Percentiles rank a stretch among this genome's conserved stretches.
Evolutionary conservation across 2,329 filamentous ascomycete species (phyloP).

Genomic region (Colletotrichum zoysiae): DNA sequence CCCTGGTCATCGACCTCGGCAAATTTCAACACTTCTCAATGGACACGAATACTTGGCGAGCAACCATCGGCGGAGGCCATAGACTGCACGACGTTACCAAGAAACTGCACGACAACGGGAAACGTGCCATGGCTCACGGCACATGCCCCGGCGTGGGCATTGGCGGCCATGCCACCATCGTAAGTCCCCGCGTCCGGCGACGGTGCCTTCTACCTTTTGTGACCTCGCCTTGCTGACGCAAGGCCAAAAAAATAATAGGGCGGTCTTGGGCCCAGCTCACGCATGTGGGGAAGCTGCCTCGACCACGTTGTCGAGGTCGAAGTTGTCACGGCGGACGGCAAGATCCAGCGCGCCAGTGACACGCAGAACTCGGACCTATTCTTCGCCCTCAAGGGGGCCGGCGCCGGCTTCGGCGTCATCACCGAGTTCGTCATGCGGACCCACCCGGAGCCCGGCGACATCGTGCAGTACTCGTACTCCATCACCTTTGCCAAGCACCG

Average conservation of each 20-base stretch:
- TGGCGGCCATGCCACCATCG: conserved; percentile 70
- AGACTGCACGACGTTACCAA: conserved; percentile 65
- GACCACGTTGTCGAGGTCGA: conserved; percentile 68
- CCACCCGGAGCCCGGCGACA: conserved; percentile 65
- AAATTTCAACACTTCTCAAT: conserved; percentile 67
- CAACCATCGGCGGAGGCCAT: conserved; percentile 67
- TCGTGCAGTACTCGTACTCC: conserved; percentile 70
- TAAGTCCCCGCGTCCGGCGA: conserved; percentile 47
- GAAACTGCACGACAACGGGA: conserved; percentile 62
- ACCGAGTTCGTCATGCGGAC: conserved; percentile 70
- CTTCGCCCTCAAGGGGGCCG: conserved; percentile 68
- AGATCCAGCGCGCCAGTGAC: conserved; percentile 61
- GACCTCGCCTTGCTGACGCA: conserved; percentile 19
- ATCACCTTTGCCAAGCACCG: conserved; percentile 62
- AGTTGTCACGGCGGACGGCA: conserved; percentile 69
- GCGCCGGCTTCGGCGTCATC: conserved; percentile 67
- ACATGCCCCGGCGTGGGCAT: conserved; percentile 71
- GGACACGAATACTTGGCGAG: conserved; percentile 64
- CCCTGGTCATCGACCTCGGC: conserved; percentile 66
- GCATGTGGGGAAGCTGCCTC: conserved; percentile 69
- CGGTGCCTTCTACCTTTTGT: conserved; percentile 4
- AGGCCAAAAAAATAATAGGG: conserved; percentile 54
- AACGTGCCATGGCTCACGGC: conserved; percentile 70
- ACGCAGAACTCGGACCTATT: conserved; percentile 66
- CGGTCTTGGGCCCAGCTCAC: conserved; percentile 68